Percentiles rank a stretch among this genome's conserved stretches.
Conservation (phyloP, 2,329 filamentous ascomycete genomes). For the Sclerotinia minor region DNA sequence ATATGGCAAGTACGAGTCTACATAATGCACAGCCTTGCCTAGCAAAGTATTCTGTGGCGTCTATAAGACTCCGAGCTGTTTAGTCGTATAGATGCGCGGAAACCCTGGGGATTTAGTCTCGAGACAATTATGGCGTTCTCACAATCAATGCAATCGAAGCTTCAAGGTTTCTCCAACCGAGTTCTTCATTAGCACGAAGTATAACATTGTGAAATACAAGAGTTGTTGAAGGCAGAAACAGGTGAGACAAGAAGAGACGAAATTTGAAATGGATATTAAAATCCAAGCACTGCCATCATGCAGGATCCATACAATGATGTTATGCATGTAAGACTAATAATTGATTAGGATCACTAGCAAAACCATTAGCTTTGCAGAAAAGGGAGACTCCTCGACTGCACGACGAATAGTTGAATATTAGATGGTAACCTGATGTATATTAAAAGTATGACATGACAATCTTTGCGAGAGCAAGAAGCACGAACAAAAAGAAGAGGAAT, state of each 20-base stretch:
- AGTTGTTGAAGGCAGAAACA: background rate
- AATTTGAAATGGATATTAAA: background rate
- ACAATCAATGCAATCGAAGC: background rate
- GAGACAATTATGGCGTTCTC: background rate
- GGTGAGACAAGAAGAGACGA: no score
- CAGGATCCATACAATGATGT: background rate
- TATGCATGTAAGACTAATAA: background rate
- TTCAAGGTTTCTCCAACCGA: background rate
- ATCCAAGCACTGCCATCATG: background rate
- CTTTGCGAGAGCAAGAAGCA: no score
- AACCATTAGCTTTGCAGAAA: no score
- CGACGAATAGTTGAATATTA: no score
- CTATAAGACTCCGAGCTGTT: background rate
- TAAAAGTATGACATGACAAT: no score
- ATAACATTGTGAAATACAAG: background rate
- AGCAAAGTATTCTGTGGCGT: background rate
- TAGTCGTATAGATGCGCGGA: background rate
- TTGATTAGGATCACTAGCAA: background rate
- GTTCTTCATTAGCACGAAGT: background rate
- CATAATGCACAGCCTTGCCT: background rate
- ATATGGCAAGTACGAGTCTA: background rate
- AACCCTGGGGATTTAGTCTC: background rate
- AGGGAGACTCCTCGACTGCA: no score
- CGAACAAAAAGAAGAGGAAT: no score
- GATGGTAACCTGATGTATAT: no score